Evolutionary conservation across 441 rosid species (phyloP), one percentile per base, ranked within the genome.

Genomic region (Manihot esculenta): DNA sequence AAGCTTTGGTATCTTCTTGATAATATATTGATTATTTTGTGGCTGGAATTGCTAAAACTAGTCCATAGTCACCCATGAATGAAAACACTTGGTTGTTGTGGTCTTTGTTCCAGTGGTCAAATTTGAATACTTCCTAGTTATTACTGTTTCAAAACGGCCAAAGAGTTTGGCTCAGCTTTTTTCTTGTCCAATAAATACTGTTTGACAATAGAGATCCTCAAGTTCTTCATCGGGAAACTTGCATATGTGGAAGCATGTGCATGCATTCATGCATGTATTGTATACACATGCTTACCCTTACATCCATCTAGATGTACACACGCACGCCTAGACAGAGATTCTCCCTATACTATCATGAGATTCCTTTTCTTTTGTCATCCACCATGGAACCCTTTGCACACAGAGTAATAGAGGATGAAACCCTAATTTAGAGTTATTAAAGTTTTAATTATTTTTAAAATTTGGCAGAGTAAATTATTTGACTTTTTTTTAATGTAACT

Each of bases 11-110:
- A 18, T 51, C 24, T 44, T 53, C 13, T 18, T 47, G 3, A 71
- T 54, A 20, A 55, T 55, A 35, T 6, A 41, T 53, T 23, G 58
- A 69, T 44, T 41, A 15, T 64, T 38, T 27, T 72, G 41, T 44
- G 20, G 60, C 23, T 65, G 54, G 57, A 48, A 65, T 53, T 12
- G 6, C 55, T 42, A 8, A 64, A 55, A 30, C 10, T 11, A 9
- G 42, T 11, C 62, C 1, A 18, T 62, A 24, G 14, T 38, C 50
- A 30, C 1, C n/a, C 42, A 26, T 68, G 41, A 42, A 5, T 48
- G 61, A 17, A 66, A 54, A 21, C 14, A 3, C 33, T 35, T 4
- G 14, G 5, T 30, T 26, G 48, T 17, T 26, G 26, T 17, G 15
- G 13, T 64, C 3, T 23, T 24, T 64, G 13, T 26, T 8, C 13